Conservation (phyloP, 2,329 filamentous ascomycete species). For the Colletotrichum sp. region DNA sequence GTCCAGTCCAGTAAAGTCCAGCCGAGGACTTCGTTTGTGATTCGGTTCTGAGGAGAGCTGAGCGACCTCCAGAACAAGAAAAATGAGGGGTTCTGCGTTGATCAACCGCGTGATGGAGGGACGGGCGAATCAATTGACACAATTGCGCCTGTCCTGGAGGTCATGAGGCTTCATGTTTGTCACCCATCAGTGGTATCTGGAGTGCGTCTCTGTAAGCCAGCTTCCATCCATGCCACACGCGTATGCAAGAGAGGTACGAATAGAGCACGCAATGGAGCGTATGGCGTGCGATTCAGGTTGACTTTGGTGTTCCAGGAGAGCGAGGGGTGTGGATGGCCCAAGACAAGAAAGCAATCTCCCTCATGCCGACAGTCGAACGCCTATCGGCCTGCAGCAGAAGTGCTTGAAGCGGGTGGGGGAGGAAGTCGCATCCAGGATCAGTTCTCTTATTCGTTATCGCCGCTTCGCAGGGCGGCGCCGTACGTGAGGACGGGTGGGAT, state of each 20-base stretch:
- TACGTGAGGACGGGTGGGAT: not conserved
- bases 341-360: not conserved
- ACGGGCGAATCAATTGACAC: not conserved
- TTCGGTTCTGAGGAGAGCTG: not conserved
- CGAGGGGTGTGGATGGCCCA: not conserved
- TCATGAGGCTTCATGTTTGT: conserved; percentile 6
- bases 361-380: not conserved
- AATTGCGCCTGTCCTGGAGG: not conserved
- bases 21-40: not conserved
- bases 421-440: not conserved
- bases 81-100: conserved; percentile 1
- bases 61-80: not conserved
- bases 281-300: not conserved
- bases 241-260: not conserved
- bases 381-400: not conserved
- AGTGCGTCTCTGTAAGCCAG: not conserved
- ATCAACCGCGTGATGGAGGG: not conserved
- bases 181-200: not conserved
- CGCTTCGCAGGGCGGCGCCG: not conserved
- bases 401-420: not conserved
- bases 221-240: not conserved
- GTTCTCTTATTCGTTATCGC: not conserved
- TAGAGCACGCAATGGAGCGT: not conserved
- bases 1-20: not conserved
- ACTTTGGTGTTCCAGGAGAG: not conserved